Evolutionary conservation across 2,329 filamentous ascomycete genomes (phyloP), one percentile per base, ranked within the genome.

Genomic region (Fusarium virguliforme): DNA sequence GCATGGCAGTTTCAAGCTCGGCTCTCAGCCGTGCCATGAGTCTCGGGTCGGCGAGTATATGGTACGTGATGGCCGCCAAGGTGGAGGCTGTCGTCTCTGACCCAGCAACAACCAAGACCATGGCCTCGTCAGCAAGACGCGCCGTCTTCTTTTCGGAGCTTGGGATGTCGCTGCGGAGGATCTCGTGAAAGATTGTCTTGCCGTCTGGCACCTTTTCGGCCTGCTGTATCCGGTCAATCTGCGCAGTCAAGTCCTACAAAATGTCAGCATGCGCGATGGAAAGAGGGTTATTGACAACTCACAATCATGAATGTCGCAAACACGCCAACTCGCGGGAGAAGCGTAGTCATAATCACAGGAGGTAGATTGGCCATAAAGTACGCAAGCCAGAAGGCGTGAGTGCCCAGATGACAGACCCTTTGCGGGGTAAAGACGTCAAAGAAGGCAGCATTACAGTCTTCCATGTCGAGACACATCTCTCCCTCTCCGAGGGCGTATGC

Each of bases 11-110:
- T 2, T 62, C 56, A 5, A 85, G 74, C 60, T 85, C 83, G 2
- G 67, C 62, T 15, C 73, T 77, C 2, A 85, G 67, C 6, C 70
- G 74, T 1, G 61, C 18, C 6, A 81, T 69, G 2, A 80, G 74
- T 0, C 57, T 4, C 0, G 79, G 79, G 22, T 81, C 75, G 3
- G 72, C 64, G 10, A 84, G 79, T 1, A 84, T 67, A 74, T 82
- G 66, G 71, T 79, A 84, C 2, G 78, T 78, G 12, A 80, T 71
- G 2, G 80, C 71, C 1, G 76, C 68, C 18, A 85, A 69, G 0
- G 78, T 76, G 64, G 76, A 78, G 8, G 77, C 77, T 0, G 77
- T 80, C 0, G 82, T 84, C 26, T 83, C 78, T 8, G 81, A 81
- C 1, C 81, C 83, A 1, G 82, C 82, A 6, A 75, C 73, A 9